These are phyloP conservation scores for Euphrasia confusa DNA, from an alignment of 257 asterid species.

Conservation along the genomic window DNA sequence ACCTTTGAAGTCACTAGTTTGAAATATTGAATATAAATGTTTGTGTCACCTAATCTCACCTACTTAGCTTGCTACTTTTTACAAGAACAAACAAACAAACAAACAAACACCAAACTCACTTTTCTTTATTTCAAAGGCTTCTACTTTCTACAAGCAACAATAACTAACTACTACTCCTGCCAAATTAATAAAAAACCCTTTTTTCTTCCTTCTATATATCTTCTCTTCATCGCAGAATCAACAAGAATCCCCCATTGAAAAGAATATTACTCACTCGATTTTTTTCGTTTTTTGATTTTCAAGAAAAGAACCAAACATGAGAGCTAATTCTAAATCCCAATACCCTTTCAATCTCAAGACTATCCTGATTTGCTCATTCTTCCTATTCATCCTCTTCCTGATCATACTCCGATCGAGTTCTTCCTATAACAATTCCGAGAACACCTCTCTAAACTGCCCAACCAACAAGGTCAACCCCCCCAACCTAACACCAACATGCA, in stretches of 20 bases:
- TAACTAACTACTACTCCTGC: too few species aligned
- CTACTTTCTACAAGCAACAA: too few species aligned
- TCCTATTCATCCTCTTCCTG: slow-evolving; percentile 45
- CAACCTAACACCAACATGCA: slow-evolving; percentile 39
- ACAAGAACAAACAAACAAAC: too few species aligned
- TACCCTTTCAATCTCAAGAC: slow-evolving; percentile 44
- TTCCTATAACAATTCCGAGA: neutral
- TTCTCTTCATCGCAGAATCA: neutral
- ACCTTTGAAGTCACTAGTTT: too few species aligned
- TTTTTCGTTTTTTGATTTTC: neutral
- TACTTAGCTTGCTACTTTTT: too few species aligned
- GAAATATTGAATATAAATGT: too few species aligned
- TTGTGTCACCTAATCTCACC: too few species aligned
- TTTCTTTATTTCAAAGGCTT: too few species aligned
- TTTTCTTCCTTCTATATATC: too few species aligned
- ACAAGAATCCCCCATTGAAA: neutral
- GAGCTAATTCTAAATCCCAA: slow-evolving; percentile 30
- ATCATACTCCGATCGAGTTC: slow-evolving; percentile 30
- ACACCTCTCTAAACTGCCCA: neutral
- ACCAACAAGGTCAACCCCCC: neutral
- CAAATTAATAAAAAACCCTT: too few species aligned
- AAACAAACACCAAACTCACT: too few species aligned
- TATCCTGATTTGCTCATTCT: slow-evolving; percentile 38
- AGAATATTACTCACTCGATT: neutral
- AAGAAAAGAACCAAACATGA: slow-evolving; percentile 27